Conservation (phyloP, 768 basidiomycete species). For the Lactarius hatsudake region DNA sequence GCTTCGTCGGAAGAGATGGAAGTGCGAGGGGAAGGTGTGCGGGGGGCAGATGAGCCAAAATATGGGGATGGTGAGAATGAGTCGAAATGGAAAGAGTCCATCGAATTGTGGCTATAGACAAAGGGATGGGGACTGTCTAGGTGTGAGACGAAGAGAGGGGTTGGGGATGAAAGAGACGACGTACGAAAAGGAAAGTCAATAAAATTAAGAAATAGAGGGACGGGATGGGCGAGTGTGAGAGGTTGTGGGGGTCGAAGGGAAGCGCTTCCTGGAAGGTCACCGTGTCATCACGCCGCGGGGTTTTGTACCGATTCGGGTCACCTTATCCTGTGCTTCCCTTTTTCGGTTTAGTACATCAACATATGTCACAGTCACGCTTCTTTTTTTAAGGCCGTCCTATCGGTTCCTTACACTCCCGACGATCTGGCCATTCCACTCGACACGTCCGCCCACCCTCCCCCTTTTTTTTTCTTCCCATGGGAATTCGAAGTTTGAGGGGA, state of each 20-base stretch:
- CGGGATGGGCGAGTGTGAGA: constrained; percentile 20
- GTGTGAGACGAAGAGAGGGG: constrained; percentile 7
- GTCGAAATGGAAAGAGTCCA: constrained; percentile 53
- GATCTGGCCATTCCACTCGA: constrained; percentile 21
- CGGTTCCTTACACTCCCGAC: constrained; percentile 21
- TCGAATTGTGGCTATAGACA: constrained; percentile 30
- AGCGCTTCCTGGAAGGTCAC: constrained; percentile 28
- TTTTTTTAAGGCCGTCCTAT: constrained; percentile 15
- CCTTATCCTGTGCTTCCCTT: constrained; percentile 27
- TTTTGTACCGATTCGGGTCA: constrained; percentile 29
- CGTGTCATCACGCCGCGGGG: constrained; percentile 26
- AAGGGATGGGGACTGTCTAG: constrained; percentile 17
- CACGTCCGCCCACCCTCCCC: constrained; percentile 24
- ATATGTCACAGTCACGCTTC: constrained; percentile 23
- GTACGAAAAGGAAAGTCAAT: constrained; percentile 24
- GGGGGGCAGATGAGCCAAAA: constrained; percentile 66
- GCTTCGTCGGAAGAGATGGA: constrained; percentile 32
- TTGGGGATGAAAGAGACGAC: constrained; percentile 13
- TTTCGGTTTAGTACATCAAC: constrained; percentile 22
- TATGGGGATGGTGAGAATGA: constrained; percentile 52
- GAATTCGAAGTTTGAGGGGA: constrained; percentile 27
- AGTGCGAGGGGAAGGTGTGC: constrained; percentile 66
- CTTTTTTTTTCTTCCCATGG: constrained; percentile 29
- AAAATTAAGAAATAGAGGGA: constrained; percentile 27
- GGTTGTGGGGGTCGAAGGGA: constrained; percentile 28